Conservation (phyloP, 108 stramenopile genomes). For the Stephanodiscus minutulus region DNA sequence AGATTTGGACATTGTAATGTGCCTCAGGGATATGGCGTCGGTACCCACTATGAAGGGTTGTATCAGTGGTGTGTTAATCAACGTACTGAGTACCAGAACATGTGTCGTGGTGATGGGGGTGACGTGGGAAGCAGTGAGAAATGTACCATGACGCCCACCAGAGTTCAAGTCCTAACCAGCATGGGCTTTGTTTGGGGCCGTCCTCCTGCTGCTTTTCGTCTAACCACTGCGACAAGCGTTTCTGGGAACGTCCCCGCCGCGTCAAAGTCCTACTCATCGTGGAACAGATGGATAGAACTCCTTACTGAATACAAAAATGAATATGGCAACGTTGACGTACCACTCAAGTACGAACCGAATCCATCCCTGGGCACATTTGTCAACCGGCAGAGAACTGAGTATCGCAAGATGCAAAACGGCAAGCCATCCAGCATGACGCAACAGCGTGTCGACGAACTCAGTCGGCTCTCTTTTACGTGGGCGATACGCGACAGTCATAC, state of each 20-base stretch:
- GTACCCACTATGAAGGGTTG: constrained; percentile 39
- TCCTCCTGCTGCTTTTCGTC: constrained; percentile 4
- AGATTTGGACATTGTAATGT: constrained; percentile 43
- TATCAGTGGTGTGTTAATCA: constrained; percentile 38
- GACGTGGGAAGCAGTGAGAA: not conserved
- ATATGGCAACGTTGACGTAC: constrained; percentile 42
- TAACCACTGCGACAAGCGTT: not conserved
- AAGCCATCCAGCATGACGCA: constrained; percentile 39
- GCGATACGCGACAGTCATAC: constrained; percentile 31
- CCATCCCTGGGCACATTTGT: constrained; percentile 47
- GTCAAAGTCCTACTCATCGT: constrained; percentile 10
- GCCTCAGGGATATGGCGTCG: constrained; percentile 39
- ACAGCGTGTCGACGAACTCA: constrained; percentile 28
- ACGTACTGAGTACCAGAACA: constrained; percentile 21
- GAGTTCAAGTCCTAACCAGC: constrained; percentile 11
- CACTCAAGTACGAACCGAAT: constrained; percentile 46
- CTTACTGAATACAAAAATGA: constrained; percentile 10
- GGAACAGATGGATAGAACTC: constrained; percentile 23
- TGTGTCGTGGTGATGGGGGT: constrained; percentile 19
- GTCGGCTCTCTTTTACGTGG: constrained; percentile 43
- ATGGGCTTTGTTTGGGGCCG: constrained; percentile 37
- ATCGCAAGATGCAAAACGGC: constrained; percentile 34
- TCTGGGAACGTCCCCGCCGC: not conserved
- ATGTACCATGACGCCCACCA: constrained; percentile 33
- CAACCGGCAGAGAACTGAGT: constrained; percentile 40